These are phyloP conservation scores for Escallonia herrerae DNA, from an alignment of 129 eudicot species.

Conservation along the genomic window DNA sequence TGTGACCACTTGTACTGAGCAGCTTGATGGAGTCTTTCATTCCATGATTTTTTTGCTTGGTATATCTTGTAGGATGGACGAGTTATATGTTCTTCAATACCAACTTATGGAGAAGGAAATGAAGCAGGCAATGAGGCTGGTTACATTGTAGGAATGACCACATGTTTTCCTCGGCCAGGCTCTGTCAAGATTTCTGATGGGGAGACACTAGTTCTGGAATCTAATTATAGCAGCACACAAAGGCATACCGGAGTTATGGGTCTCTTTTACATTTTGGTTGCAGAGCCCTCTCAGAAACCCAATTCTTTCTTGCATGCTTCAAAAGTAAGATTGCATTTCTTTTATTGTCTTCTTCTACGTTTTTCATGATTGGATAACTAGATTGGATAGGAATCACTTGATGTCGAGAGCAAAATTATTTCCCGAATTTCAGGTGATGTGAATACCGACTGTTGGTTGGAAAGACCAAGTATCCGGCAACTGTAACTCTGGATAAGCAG, in stretches of 20 bases:
- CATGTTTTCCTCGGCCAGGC: conserved; percentile 76
- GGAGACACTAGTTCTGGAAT: conserved; percentile 49
- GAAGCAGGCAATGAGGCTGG: conserved; percentile 79
- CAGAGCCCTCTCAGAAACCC: conserved; percentile 30
- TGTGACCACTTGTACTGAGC: too few species aligned
- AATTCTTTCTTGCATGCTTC: conserved; percentile 9
- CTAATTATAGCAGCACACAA: conserved; percentile 53
- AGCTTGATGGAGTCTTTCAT: too few species aligned
- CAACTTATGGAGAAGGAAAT: conserved; percentile 62
- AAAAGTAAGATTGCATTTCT: conserved; percentile 28
- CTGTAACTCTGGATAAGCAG: not conserved
- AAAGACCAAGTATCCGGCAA: too few species aligned
- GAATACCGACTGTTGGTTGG: not conserved
- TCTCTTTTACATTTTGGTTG: conserved; percentile 65
- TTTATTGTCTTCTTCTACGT: not conserved
- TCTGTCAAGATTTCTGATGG: conserved; percentile 49
- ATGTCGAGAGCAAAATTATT: not conserved
- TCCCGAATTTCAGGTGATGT: not conserved
- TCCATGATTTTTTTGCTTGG: not conserved
- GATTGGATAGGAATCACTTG: not conserved
- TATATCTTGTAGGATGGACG: conserved; percentile 51
- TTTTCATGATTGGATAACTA: not conserved
- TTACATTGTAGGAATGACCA: conserved; percentile 85
- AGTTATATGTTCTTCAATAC: conserved; percentile 55
- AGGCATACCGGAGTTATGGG: conserved; percentile 84